Base-by-base conservation (phyloP, 805 yeast species). In the Myxozyma melibiosi region DNA sequence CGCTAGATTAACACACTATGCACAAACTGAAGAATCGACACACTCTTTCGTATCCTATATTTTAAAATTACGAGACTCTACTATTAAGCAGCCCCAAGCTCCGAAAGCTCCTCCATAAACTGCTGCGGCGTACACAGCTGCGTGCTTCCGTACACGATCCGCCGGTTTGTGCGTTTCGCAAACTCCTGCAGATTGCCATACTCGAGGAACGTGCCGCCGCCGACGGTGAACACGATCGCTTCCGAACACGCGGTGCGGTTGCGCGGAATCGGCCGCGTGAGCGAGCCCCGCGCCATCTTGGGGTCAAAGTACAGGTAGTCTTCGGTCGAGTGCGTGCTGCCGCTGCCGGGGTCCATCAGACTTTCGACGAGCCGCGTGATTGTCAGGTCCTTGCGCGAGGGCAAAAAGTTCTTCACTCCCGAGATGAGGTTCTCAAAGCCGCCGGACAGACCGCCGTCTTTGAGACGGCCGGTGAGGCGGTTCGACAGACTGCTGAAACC, bases 141-240 rank as follows among this genome's bases (percentile, higher is more conserved):
- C 1, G 96, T 90, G 66, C 95, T 84, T 27, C 99, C 99, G 71
- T 94, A 92, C 22, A 87, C 81, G 31, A 94, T 87, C 34, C 76
- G 76, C 68, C 82, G 86, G 14, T 73, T 77, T n/a, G 57, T 33
- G 9, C 64, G 54, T 40, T 51, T 53, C 13, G 63, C 63, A 41
- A 39, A 54, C 41, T 57, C 60, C 71, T 89, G 96, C 68, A 94
- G 79, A 68, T 92, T 92, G 58, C 91, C 95, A 70, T 92, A 94
- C 74, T 94, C 99, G 61, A 88, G 75, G 70, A 90, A 94, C 72
- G 89, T 91, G 46, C 98, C 98, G 34, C 99, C 99, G 25, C 99
- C 99, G 54, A 94, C 91, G 51, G 91, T 89, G 71, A 94, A 94
- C 20, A 94, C 96, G 48, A 89, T 75, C 1, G 95, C 83, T 64